phyloP scores from a whole-genome alignment of 2,329 filamentous ascomycete genomes.

The Trichoderma guizhouense region DNA sequence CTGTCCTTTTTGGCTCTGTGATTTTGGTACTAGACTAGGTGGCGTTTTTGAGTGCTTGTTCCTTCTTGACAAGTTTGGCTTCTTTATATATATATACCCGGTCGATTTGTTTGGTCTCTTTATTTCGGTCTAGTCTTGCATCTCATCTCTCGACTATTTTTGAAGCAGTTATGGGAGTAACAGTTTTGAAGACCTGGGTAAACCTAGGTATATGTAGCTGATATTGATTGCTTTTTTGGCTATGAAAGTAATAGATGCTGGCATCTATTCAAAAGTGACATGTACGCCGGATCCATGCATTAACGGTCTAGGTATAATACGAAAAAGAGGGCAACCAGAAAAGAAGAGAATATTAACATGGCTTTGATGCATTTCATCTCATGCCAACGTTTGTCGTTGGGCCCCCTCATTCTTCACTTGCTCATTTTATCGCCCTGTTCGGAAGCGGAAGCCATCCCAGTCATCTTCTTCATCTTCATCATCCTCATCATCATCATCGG shows the following conservation, averaged over 20 bases:
- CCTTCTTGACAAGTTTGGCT: not conserved
- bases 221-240: not conserved
- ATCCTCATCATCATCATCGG: constrained; percentile 37
- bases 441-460: constrained; percentile 59
- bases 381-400: not conserved
- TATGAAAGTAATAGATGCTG: not conserved
- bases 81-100: not conserved
- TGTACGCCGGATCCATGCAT: constrained; percentile 3
- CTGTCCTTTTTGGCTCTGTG: not conserved
- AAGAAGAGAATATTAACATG: not conserved
- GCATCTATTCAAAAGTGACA: not conserved
- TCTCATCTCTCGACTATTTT: not conserved
- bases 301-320: not conserved
- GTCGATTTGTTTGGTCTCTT: not conserved
- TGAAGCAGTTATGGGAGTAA: not conserved
- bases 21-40: not conserved
- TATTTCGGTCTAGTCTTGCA: not conserved
- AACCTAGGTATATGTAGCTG: not conserved
- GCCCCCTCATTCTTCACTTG: not conserved
- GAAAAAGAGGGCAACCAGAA: not conserved
- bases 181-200: not conserved
- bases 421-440: constrained; percentile 14
- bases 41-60: not conserved
- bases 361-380: not conserved
- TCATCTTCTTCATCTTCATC: constrained; percentile 39